A percentile compares a stretch with the other conserved stretches of the same genome.
phyloP scores from a whole-genome alignment of 2,329 filamentous ascomycete genomes.

The Diaporthe helianthi region DNA sequence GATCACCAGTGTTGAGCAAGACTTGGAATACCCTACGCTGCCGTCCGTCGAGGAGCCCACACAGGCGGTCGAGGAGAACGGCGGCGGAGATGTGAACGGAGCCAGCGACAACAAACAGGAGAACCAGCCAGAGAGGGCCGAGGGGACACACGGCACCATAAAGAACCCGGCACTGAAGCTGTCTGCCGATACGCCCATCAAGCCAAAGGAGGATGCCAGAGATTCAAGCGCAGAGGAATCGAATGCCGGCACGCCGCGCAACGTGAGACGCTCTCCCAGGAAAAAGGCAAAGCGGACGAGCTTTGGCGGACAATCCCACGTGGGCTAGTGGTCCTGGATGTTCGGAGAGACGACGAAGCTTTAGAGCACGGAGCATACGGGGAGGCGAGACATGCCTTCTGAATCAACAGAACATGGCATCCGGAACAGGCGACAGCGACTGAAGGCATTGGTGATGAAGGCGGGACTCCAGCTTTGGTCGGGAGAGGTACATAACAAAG shows the following conservation, averaged over 20 bases:
- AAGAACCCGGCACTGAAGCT: neutral
- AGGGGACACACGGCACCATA: neutral
- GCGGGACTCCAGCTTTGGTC: neutral
- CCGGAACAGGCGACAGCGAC: neutral
- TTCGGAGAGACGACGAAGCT: neutral
- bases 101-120: neutral
- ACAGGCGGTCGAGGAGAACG: neutral
- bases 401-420: neutral
- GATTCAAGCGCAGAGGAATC: conserved; percentile 32
- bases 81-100: neutral
- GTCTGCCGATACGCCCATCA: conserved; percentile 9
- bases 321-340: neutral
- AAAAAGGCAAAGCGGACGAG: conserved; percentile 28
- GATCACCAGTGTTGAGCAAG: conserved; percentile 19
- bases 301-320: conserved; percentile 3
- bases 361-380: neutral
- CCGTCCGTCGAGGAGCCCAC: conserved; percentile 27
- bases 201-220: conserved; percentile 17
- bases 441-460: neutral
- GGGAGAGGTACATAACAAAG: neutral
- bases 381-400: neutral
- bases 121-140: neutral
- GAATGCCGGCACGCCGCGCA: conserved; percentile 31
- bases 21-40: conserved; percentile 21
- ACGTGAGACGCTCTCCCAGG: conserved; percentile 32